Evolutionary conservation across 1,284 basidiomycete genomes (phyloP).

Genomic region (Stygiomarasmius scandens): DNA sequence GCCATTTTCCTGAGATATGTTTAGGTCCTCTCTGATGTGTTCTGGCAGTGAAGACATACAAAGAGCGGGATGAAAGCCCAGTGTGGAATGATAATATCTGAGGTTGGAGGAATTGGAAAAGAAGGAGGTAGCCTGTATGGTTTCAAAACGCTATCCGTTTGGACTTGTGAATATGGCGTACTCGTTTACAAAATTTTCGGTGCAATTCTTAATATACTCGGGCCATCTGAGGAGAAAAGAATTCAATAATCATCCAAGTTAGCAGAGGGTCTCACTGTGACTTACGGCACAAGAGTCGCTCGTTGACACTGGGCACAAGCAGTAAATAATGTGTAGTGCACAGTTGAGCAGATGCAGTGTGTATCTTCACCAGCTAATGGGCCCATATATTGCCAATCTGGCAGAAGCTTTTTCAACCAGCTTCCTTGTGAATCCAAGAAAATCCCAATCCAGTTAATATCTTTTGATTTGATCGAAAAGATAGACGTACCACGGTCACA

Average conservation of each 20-base stretch:
- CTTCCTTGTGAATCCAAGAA: background rate
- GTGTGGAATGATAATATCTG: background rate
- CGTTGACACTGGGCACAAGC: slow-evolving; percentile 1
- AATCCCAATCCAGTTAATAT: background rate
- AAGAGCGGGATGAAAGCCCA: background rate
- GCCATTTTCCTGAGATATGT: background rate
- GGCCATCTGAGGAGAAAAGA: background rate
- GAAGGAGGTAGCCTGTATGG: background rate
- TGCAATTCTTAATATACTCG: no score
- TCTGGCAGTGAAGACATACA: background rate
- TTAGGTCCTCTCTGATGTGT: background rate
- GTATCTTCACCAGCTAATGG: background rate
- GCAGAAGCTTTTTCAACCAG: background rate
- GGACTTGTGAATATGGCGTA: no score
- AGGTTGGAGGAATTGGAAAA: background rate
- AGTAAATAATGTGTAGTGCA: slow-evolving; percentile 2
- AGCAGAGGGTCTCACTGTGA: background rate
- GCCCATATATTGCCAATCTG: background rate
- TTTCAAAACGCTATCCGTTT: no score
- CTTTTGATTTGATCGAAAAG: no score
- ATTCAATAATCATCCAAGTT: no score
- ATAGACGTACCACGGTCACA: background rate
- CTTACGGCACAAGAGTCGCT: background rate
- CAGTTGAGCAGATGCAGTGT: slow-evolving; percentile 1
- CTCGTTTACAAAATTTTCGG: no score